Base-by-base conservation (phyloP, 441 rosid species). In the Raphanus hybrid region DNA sequence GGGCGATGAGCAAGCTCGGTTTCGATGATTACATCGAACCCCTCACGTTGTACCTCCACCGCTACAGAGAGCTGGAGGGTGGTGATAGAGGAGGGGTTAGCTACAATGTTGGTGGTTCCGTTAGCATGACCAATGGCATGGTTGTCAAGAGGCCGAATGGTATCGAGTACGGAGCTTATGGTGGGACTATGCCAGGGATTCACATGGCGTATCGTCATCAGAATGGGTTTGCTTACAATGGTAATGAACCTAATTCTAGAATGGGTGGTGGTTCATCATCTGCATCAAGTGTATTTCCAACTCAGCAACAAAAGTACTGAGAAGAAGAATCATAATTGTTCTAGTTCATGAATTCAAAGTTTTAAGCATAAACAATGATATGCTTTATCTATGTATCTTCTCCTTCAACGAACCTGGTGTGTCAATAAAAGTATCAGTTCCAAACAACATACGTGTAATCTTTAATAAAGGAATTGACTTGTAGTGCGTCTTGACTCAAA, bases 1-100 rank as follows among this genome's bases (percentile, higher is more conserved):
- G 89, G 87, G 99, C 99, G 0, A 93, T 95, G 97, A 86, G 94
- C 83, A 91, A 93, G 85, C 90, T 95, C 0, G 99, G 99, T 3
- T 95, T 95, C 32, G 98, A 95, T 59, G 97, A 93, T 81, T 93
- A 93, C 85, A 84, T 95, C 2, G 96, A 91, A 59, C 99, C 99
- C 9, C 78, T 88, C 70, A 86, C 92, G 0, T 6, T 87, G 61
- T 90, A 81, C 76, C 92, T 90, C 75, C 88, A 88, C 66, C 86
- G 91, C 68, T 86, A 88, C 85, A 87, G 92, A 65, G 93, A 89
- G 75, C 43, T 85, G 75, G 91, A 89, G 27, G 87, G 93, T 0
- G 91, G 34, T 29, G 34, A 87, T 3, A 82, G 89, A 5, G 85
- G 89, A 5, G 85, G 87, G 37, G 81, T 84, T 0, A 69, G 61